These are phyloP conservation scores for Dictyostelium capitatum DNA, from an alignment of 78 protist genomes.

Conservation along the genomic window DNA sequence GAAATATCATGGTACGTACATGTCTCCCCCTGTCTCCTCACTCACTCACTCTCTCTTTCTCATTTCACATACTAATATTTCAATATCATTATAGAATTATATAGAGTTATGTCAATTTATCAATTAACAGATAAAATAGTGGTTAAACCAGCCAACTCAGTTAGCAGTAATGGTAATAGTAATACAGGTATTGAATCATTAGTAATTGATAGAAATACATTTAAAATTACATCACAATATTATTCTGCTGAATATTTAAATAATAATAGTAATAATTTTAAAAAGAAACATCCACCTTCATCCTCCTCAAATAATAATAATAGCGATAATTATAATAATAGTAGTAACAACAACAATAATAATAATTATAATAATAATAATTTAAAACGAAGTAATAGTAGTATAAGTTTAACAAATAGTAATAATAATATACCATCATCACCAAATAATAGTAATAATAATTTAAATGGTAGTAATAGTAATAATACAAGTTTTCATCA, in stretches of 20 bases:
- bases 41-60: no score
- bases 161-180: not conserved
- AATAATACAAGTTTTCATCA: not conserved
- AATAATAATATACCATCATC: not conserved
- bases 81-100: not conserved
- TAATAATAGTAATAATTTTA: not conserved
- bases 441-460: no score
- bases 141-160: conserved; percentile 8
- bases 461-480: not conserved
- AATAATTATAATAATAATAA: no score
- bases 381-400: not conserved
- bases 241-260: not conserved
- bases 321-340: not conserved
- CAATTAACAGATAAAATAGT: conserved; percentile 29
- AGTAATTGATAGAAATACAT: not conserved
- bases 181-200: conserved; percentile 6
- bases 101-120: conserved; percentile 14
- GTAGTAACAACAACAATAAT: no score
- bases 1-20: conserved; percentile 4
- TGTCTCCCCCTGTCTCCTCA: no score
- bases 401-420: not conserved
- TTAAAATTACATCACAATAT: not conserved
- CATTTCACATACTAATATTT: not conserved
- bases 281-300: not conserved
- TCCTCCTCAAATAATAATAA: not conserved